Conservation (phyloP, 306 rosid species). For the Styphnolobium japonicum region DNA sequence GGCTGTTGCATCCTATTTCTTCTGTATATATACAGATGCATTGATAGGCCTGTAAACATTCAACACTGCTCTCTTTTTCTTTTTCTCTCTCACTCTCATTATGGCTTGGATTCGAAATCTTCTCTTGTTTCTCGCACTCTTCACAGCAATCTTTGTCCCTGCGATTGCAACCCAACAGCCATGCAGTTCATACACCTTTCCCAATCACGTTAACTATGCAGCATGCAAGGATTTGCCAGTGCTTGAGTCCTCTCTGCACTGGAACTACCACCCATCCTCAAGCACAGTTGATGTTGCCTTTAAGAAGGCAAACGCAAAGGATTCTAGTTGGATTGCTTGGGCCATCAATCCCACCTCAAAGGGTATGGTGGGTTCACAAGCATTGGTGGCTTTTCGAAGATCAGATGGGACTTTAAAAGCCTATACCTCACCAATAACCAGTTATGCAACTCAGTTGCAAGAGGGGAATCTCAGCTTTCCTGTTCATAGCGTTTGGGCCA, state of each 20-base stretch:
- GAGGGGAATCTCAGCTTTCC: slow-evolving; percentile 26
- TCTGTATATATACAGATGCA: no score
- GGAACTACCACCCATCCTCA: slow-evolving; percentile 32
- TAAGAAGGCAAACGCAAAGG: not conserved
- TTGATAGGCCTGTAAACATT: no score
- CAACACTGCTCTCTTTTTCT: no score
- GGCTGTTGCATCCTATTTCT: no score
- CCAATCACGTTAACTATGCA: not conserved
- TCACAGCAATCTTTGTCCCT: not conserved
- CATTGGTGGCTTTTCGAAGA: slow-evolving; percentile 7
- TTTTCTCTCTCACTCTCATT: no score
- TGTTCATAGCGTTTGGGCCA: slow-evolving; percentile 3
- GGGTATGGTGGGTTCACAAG: slow-evolving; percentile 48
- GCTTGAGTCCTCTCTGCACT: slow-evolving; percentile 27
- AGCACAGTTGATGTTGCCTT: slow-evolving; percentile 29
- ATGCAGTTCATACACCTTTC: not conserved
- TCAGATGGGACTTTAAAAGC: slow-evolving; percentile 17
- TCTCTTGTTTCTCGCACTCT: not conserved
- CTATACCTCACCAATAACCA: slow-evolving; percentile 17
- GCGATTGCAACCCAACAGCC: not conserved
- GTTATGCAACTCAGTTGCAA: not conserved
- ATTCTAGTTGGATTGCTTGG: slow-evolving; percentile 43
- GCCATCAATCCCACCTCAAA: slow-evolving; percentile 42
- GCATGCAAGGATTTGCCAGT: slow-evolving; percentile 26
- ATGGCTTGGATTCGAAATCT: not conserved